Evolutionary conservation across 179 eudicot species (phyloP).

Genomic region (Heliamphora pulchella): DNA sequence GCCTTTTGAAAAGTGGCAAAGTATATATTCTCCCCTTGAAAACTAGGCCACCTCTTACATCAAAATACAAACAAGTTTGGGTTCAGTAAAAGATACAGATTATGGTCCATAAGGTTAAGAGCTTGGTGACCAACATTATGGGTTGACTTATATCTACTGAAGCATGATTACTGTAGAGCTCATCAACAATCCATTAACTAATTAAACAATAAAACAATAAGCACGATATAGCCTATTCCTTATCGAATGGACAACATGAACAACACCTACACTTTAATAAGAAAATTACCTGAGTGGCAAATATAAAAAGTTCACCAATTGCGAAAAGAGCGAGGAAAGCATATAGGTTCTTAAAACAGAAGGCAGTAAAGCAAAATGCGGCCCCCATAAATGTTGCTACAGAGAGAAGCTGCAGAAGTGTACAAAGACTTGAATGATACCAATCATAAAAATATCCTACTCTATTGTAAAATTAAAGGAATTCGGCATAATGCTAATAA

Average conservation of each 20-base stretch:
- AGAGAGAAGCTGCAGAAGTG: constrained; percentile 67
- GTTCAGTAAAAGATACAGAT: not conserved
- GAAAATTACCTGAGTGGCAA: constrained; percentile 55
- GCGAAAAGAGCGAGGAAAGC: constrained; percentile 48
- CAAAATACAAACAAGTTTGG: not conserved
- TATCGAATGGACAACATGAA: not conserved
- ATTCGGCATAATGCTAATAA: not conserved
- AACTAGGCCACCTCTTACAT: not conserved
- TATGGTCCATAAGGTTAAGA: not conserved
- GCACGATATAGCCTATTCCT: not conserved
- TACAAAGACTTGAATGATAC: constrained; percentile 11
- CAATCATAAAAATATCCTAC: not conserved
- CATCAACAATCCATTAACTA: not conserved
- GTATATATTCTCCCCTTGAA: too few species aligned
- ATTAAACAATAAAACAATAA: not conserved
- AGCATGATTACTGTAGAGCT: not conserved
- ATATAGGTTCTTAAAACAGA: constrained; percentile 46
- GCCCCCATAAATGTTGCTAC: constrained; percentile 68
- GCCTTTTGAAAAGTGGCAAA: not conserved
- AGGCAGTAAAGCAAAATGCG: constrained; percentile 61
- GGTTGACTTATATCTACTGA: not conserved
- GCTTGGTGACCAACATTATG: not conserved
- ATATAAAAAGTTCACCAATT: constrained; percentile 52
- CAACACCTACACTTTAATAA: not conserved
- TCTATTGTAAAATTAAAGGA: not conserved